Percentiles rank a stretch among this genome's conserved stretches.
Evolutionary conservation across 116 monocot species (phyloP).

Genomic region (Iris pallida): DNA sequence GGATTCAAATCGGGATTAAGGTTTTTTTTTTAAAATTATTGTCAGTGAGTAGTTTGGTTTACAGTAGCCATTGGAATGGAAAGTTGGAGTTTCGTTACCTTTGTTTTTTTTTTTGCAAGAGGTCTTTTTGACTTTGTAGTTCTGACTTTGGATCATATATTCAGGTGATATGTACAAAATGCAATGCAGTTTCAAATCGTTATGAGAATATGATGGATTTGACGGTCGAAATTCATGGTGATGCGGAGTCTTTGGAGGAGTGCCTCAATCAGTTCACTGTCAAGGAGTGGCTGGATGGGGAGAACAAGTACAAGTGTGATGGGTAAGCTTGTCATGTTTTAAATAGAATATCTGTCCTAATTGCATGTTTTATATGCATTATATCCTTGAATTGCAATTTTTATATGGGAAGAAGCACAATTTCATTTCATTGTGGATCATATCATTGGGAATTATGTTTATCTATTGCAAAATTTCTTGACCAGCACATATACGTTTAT

Average conservation of each 20-base stretch:
- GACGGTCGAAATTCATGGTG: constrained; percentile 78
- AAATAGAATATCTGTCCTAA: constrained; percentile 9
- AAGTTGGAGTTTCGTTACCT: background rate
- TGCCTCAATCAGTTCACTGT: constrained; percentile 71
- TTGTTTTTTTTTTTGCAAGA: no score
- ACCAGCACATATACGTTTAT: no score
- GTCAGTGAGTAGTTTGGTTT: background rate
- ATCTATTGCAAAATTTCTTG: no score
- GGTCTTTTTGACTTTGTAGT: background rate
- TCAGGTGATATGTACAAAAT: constrained; percentile 68
- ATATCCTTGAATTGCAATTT: no score
- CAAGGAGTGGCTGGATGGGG: constrained; percentile 77
- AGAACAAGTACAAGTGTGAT: constrained; percentile 81
- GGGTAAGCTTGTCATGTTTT: constrained; percentile 52
- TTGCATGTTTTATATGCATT: no score
- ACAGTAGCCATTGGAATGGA: background rate
- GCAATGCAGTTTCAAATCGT: constrained; percentile 58
- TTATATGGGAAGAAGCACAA: no score
- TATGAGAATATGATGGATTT: constrained; percentile 90
- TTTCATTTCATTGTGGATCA: no score
- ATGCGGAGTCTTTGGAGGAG: constrained; percentile 67
- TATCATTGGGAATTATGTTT: no score
- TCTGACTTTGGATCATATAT: background rate
- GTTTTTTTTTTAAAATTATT: no score
- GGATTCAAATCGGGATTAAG: no score